A percentile compares a stretch with the other conserved stretches of the same genome.
These are phyloP conservation scores for Hippophae tibetana DNA, from an alignment of 306 rosid species.

Conservation along the genomic window DNA sequence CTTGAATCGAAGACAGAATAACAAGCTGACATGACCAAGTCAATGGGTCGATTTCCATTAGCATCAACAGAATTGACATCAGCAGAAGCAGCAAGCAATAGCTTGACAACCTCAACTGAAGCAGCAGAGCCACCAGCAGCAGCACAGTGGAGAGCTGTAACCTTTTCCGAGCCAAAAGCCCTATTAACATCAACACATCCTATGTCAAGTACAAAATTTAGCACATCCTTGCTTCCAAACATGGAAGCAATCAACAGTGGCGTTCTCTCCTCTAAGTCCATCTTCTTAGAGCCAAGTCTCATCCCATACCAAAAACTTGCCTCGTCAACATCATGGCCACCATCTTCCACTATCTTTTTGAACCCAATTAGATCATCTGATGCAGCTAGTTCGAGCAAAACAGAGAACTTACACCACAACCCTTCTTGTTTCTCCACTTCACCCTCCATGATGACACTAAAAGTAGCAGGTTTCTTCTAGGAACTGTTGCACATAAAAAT, in stretches of 20 bases:
- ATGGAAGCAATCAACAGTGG: conserved; percentile 70
- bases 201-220: conserved; percentile 35
- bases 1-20: conserved; percentile 22
- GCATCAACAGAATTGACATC: conserved; percentile 42
- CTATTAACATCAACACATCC: conserved; percentile 48
- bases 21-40: conserved; percentile 26
- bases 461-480: conserved; percentile 31
- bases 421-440: conserved; percentile 28
- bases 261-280: conserved; percentile 32
- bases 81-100: conserved; percentile 52
- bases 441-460: conserved; percentile 34
- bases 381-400: conserved; percentile 44
- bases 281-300: too few relatives aligned
- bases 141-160: conserved; percentile 73
- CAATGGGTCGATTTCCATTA: conserved; percentile 32
- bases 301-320: too few relatives aligned
- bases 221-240: conserved; percentile 56
- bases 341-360: too few relatives aligned
- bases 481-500: conserved; percentile 52
- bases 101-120: conserved; percentile 41
- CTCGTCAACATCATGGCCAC: too few relatives aligned
- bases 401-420: conserved; percentile 16
- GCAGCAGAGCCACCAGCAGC: conserved; percentile 48
- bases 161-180: conserved; percentile 44
- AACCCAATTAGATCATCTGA: too few relatives aligned